Percentiles rank a stretch among this genome's conserved stretches.
Evolutionary conservation across 139 green algal genomes (phyloP).

Genomic region (Picochlorum sp.): DNA sequence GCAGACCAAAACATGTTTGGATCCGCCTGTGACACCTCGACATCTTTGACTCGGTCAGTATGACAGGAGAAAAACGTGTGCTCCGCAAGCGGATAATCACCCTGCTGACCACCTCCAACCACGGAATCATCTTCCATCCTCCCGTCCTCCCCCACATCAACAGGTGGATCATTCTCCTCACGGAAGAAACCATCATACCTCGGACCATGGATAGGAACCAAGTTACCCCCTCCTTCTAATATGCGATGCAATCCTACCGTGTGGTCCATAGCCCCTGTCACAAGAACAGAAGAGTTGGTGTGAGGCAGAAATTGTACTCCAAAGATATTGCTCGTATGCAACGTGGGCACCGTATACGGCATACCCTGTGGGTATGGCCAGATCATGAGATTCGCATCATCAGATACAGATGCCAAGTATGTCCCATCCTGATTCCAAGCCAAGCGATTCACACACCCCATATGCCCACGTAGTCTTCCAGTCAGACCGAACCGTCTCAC

Average conservation of each 20-base stretch:
- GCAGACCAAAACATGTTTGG: conserved; percentile 80
- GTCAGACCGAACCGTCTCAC: background rate
- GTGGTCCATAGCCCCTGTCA: conserved; percentile 65
- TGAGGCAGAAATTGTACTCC: conserved; percentile 71
- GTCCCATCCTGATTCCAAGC: conserved; percentile 60
- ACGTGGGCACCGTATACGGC: conserved; percentile 24
- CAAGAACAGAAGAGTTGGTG: conserved; percentile 36
- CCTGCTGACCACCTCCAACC: no score
- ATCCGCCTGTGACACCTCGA: conserved; percentile 62
- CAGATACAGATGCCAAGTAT: conserved; percentile 60
- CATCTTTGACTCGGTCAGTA: conserved; percentile 64
- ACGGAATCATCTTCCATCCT: background rate
- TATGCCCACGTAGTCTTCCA: conserved; percentile 38
- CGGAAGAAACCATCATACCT: background rate
- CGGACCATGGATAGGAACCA: background rate
- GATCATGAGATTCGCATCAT: conserved; percentile 41
- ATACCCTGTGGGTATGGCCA: background rate
- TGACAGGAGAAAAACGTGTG: conserved; percentile 36
- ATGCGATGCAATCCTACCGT: conserved; percentile 65
- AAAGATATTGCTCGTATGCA: conserved; percentile 79
- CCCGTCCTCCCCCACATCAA: no score
- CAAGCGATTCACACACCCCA: conserved; percentile 72
- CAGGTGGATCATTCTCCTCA: no score
- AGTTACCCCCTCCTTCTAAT: conserved; percentile 4
- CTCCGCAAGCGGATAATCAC: background rate